Percentiles rank a stretch among this genome's conserved stretches.
Conservation (phyloP, 208 protist genomes). For the Porcisia hertigi region DNA sequence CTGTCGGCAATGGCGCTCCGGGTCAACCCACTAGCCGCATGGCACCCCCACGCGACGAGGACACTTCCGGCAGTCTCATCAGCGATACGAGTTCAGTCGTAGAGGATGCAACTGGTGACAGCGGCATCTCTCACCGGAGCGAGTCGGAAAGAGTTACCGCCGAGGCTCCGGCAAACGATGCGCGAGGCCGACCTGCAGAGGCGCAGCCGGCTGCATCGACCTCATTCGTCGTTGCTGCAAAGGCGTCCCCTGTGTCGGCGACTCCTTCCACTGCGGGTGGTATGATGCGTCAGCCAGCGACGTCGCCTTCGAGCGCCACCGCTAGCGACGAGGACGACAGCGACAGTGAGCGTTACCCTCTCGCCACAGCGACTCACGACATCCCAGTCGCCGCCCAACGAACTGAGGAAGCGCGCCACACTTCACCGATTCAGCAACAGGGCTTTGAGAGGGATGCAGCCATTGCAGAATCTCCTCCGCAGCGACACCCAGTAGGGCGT, state of each 20-base stretch:
- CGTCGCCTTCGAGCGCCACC: neutral
- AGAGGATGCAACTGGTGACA: neutral
- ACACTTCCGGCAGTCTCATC: neutral
- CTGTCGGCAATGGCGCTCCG: neutral
- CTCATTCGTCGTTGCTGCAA: neutral
- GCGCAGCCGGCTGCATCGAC: neutral
- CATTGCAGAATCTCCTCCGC: neutral
- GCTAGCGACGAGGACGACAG: neutral
- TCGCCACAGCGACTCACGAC: neutral
- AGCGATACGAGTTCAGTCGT: neutral
- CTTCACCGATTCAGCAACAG: neutral
- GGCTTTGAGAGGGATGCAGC: neutral
- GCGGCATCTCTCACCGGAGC: neutral
- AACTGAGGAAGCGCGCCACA: neutral
- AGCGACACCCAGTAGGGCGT: neutral
- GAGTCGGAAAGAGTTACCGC: neutral
- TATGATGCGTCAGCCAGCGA: neutral
- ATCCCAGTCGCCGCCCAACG: neutral
- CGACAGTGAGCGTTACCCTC: neutral
- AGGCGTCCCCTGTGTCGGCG: neutral
- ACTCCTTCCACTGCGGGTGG: neutral
- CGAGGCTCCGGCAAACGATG: neutral
- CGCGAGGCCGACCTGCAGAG: neutral
- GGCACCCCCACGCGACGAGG: neutral
- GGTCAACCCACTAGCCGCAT: neutral